phyloP scores from a whole-genome alignment of 2,329 filamentous ascomycete species.

The Hypoxylon sp. region DNA sequence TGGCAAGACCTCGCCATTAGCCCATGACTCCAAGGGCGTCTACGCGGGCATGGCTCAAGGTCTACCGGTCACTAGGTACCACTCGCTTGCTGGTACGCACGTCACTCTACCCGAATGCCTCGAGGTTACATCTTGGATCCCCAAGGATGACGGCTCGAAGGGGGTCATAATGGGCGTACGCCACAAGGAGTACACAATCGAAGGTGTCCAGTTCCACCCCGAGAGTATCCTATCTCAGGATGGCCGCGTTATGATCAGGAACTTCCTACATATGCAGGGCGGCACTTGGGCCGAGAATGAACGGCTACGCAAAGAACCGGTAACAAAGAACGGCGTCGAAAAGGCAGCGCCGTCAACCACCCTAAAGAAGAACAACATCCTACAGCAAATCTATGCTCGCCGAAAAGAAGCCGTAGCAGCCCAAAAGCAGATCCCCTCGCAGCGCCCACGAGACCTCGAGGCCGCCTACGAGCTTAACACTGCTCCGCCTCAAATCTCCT shows the following conservation, averaged over 20 bases:
- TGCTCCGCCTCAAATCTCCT: constrained; percentile 85
- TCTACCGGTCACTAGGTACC: constrained; percentile 92
- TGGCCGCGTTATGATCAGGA: constrained; percentile 89
- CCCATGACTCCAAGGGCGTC: constrained; percentile 92
- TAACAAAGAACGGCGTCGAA: constrained; percentile 46
- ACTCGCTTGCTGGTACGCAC: constrained; percentile 94
- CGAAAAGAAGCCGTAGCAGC: constrained; percentile 81
- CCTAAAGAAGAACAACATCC: constrained; percentile 82
- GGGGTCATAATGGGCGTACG: constrained; percentile 97
- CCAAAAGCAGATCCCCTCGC: constrained; percentile 89
- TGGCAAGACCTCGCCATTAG: constrained; percentile 93
- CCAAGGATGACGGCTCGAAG: constrained; percentile 80
- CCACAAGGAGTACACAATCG: constrained; percentile 91
- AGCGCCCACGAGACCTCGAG: constrained; percentile 85
- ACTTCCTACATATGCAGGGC: constrained; percentile 89
- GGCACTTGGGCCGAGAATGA: constrained; percentile 93
- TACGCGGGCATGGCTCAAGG: constrained; percentile 85
- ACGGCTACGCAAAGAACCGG: constrained; percentile 63
- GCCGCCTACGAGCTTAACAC: constrained; percentile 88
- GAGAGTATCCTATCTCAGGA: constrained; percentile 96
- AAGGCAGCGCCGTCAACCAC: constrained; percentile 50
- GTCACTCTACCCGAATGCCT: constrained; percentile 87
- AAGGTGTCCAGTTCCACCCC: constrained; percentile 97
- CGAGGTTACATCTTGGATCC: constrained; percentile 92
- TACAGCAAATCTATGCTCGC: constrained; percentile 90